Evolutionary conservation across 345 rosid genomes (phyloP).

Genomic region (Aquilaria sinensis): DNA sequence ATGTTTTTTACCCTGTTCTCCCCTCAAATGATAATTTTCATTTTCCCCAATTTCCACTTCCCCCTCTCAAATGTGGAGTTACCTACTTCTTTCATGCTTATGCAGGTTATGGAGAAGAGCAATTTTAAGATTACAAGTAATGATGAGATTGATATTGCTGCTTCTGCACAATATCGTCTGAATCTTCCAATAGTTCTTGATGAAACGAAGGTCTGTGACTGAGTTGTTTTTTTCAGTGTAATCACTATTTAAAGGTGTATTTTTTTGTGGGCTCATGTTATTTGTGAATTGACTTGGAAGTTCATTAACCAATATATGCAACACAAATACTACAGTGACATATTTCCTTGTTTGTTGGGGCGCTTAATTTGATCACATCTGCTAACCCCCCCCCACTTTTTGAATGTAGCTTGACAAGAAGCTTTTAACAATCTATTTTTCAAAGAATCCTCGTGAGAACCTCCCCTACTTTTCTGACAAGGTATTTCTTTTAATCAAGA

Average conservation of each 20-base stretch:
- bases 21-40: not conserved
- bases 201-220: slow-evolving; percentile 48
- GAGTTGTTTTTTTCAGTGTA: not conserved
- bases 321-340: too few species aligned
- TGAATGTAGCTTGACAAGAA: slow-evolving; percentile 57
- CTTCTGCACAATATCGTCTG: slow-evolving; percentile 60
- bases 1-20: not conserved
- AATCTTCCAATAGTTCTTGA: slow-evolving; percentile 73
- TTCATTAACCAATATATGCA: too few species aligned
- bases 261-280: not conserved
- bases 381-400: not conserved
- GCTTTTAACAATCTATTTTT: slow-evolving; percentile 50
- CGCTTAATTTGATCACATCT: too few species aligned
- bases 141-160: slow-evolving; percentile 62
- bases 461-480: slow-evolving; percentile 70
- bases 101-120: slow-evolving; percentile 71
- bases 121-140: slow-evolving; percentile 58
- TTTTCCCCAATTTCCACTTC: not conserved
- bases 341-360: too few species aligned
- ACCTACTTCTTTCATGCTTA: not conserved
- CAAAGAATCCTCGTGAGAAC: slow-evolving; percentile 43
- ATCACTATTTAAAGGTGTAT: not conserved
- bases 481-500: slow-evolving; percentile 26
- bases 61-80: not conserved
- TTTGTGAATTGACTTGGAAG: too few species aligned